phyloP scores from a whole-genome alignment of 306 rosid genomes.

The Ormosia emarginata region DNA sequence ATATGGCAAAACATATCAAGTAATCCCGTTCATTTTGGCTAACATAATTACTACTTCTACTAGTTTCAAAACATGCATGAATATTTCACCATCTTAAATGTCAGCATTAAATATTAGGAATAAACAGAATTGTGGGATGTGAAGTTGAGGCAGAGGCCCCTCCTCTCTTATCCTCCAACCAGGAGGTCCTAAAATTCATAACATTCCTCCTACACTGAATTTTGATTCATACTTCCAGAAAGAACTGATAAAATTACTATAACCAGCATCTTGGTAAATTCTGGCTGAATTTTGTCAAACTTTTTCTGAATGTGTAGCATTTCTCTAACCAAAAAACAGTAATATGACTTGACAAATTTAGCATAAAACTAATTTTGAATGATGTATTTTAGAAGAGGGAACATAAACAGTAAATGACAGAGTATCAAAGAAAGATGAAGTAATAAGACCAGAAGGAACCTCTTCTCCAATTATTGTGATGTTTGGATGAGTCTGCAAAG shows the following conservation, averaged over 20 bases:
- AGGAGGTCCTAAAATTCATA: too few relatives aligned
- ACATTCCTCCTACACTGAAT: neutral
- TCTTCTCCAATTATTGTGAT: conserved; percentile 66
- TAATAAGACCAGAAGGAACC: conserved; percentile 11
- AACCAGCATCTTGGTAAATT: neutral
- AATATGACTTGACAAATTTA: too few relatives aligned
- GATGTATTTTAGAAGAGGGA: too few relatives aligned
- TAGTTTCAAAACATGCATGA: neutral
- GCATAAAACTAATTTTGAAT: too few relatives aligned
- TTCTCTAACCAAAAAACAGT: too few relatives aligned
- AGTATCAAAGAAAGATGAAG: neutral
- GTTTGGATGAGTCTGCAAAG: conserved; percentile 72
- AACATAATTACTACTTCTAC: neutral
- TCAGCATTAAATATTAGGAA: neutral
- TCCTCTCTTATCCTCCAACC: too few relatives aligned
- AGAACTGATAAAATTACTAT: neutral
- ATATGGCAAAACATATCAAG: neutral
- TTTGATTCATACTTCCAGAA: neutral
- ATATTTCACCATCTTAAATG: neutral
- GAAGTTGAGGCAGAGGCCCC: neutral
- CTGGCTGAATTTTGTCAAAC: too few relatives aligned
- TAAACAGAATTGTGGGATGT: neutral
- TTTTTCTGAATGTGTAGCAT: too few relatives aligned
- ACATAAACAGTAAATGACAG: neutral
- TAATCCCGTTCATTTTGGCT: neutral